Evolutionary conservation across 208 protist genomes (phyloP).

Genomic region (Angomonas deanei): DNA sequence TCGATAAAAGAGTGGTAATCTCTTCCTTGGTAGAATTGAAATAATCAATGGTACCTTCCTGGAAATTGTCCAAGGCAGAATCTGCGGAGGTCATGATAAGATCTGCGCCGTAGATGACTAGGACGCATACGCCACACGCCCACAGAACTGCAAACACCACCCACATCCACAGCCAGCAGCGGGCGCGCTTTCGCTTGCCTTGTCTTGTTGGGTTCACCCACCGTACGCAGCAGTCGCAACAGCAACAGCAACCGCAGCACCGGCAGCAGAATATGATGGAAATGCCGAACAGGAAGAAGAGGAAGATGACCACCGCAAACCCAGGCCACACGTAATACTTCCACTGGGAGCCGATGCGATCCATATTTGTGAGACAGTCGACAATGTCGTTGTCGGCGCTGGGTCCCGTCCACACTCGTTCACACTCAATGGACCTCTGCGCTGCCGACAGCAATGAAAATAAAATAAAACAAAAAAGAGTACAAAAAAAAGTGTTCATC

Average conservation of each 20-base stretch:
- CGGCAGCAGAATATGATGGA: conserved; percentile 49
- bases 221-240: conserved; percentile 27
- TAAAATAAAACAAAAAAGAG: conserved; percentile 17
- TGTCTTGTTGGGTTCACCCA: conserved; percentile 23
- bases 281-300: conserved; percentile 47
- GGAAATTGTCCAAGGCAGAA: conserved; percentile 22
- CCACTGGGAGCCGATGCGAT: conserved; percentile 49
- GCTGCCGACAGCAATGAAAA: conserved; percentile 26
- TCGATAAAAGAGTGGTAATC: conserved; percentile 28
- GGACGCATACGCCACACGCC: conserved; percentile 38
- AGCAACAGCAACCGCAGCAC: conserved; percentile 42
- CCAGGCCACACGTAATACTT: conserved; percentile 49
- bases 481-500: conserved; percentile 12
- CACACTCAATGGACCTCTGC: conserved; percentile 60
- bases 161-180: conserved; percentile 70
- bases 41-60: conserved; percentile 35
- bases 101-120: conserved; percentile 54
- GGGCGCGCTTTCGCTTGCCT: conserved; percentile 17
- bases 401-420: conserved; percentile 62
- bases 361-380: conserved; percentile 39
- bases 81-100: conserved; percentile 23
- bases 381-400: conserved; percentile 46
- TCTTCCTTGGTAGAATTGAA: conserved; percentile 28
- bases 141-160: conserved; percentile 41
- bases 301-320: conserved; percentile 42